Evolutionary conservation across 768 basidiomycete genomes (phyloP), one percentile per base, ranked within the genome.

Genomic region (Russula sp.): DNA sequence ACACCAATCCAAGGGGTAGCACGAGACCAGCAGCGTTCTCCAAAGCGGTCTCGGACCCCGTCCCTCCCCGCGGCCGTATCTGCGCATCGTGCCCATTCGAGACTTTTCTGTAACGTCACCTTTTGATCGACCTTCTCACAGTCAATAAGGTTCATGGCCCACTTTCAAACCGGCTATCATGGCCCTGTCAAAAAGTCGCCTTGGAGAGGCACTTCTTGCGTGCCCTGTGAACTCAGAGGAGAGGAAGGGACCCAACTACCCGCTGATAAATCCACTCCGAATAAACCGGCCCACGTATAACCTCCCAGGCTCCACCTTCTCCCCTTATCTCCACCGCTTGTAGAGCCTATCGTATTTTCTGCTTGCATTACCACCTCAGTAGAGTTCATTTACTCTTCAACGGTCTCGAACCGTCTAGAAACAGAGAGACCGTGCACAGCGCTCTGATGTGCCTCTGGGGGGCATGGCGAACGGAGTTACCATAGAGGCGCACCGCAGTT

Each of bases 141-240:
- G 39, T 25, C 41, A 25, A 46, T 62, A 62, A 62, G 55, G 56
- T 61, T 51, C n/a, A 25, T 3, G 14, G 18, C 1, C 36, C 7
- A 6, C 18, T 18, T 1, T 35, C 43, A 34, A 16, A 20, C n/a
- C 20, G 47, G 53, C 32, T 10, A 49, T 61, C 55, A 57, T 56
- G 48, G 1, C 48, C 48, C 25, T 13, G 42, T 62, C 56, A 45
- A 53, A 51, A 61, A 29, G n/a, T 29, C 42, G 55, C 38, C 59
- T 25, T 7, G 13, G 35, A 11, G 20, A 34, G 3, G 32, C n/a
- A 32, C 20, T 18, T 18, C 6, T 13, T 6, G n/a, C 14, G 16
- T 41, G n/a, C n/a, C n/a, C n/a, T n/a, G n/a, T n/a, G n/a, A n/a
- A n/a, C n/a, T 22, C 56, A 38, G 13, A 18, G 35, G 16, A 18